Evolutionary conservation across 2,329 filamentous ascomycete genomes (phyloP), one percentile per base, ranked within the genome.

Genomic region (Boeremia lycopersici): DNA sequence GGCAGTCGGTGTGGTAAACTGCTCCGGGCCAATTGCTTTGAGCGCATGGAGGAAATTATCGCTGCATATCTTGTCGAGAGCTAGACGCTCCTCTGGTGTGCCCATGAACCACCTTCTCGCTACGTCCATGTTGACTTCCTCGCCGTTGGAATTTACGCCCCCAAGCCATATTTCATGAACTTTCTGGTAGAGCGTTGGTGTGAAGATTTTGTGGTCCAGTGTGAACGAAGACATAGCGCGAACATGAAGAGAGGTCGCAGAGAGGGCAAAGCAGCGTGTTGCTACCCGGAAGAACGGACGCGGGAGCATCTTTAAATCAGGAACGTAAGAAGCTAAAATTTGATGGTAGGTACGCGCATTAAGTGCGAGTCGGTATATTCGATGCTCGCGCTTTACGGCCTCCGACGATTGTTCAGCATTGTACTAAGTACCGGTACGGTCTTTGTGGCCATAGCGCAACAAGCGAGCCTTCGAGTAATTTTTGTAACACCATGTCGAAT

Each of bases 161-260:
- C 61, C 58, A 55, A 79, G 78, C 77, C 78, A 80, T 46, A 75
- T 60, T 17, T 69, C 55, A 15, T 60, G 71, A 23, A 79, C 42
- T 9, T 63, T 57, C 4, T 63, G 61, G 63, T 79, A 79, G 4
- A 79, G 64, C 0, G 60, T 45, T 0, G 65, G 64, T 42, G 76
- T 79, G 68, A 78, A 79, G 60, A 79, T 67, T 19, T 46, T 60
- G 30, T 62, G 70, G 60, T 78, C 71, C 38, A 79, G 72, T 4
- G 57, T 60, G 67, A 69, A 69, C n/a, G 65, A 51, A n/a, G 70
- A 68, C 67, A 74, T 74, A 19, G 60, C 47, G 56, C 64, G 69
- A 15, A 39, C 29, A 34, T 48, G 52, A 12, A 53, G 43, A n/a
- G 30, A 52, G 40, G 42, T 36, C 17, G 47, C 26, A 19, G 42